phyloP scores from a whole-genome alignment of 1,284 basidiomycete genomes.

The Coniferiporia sulphurascens region DNA sequence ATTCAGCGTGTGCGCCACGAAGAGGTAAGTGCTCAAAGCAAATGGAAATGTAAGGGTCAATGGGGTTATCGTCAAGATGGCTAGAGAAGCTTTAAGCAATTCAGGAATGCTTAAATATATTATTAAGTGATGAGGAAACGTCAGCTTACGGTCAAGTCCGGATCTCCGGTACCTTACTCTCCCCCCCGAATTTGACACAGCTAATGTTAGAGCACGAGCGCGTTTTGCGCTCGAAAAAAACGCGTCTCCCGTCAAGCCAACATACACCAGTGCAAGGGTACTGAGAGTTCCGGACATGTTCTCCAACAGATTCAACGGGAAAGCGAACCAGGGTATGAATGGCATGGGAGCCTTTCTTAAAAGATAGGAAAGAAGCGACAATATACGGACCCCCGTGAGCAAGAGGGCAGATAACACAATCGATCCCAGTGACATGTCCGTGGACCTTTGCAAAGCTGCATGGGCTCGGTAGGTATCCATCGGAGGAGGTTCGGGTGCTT shows the following conservation, averaged over 20 bases:
- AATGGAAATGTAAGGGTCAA: slow-evolving; percentile 77
- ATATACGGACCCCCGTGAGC: slow-evolving; percentile 61
- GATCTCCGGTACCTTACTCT: slow-evolving; percentile 44
- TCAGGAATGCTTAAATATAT: slow-evolving; percentile 6
- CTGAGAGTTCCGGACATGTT: slow-evolving; percentile 70
- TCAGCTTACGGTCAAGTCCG: slow-evolving; percentile 49
- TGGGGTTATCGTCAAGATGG: slow-evolving; percentile 76
- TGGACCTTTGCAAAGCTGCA: slow-evolving; percentile 73
- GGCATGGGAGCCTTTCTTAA: slow-evolving; percentile 36
- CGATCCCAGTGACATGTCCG: slow-evolving; percentile 77
- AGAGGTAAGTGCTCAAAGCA: slow-evolving; percentile 79
- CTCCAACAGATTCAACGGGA: slow-evolving; percentile 44
- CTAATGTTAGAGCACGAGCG: slow-evolving; percentile 51
- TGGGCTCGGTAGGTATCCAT: slow-evolving; percentile 69
- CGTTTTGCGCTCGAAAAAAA: slow-evolving; percentile 78
- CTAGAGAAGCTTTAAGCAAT: slow-evolving; percentile 50
- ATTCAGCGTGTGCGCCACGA: slow-evolving; percentile 79
- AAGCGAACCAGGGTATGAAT: slow-evolving; percentile 51
- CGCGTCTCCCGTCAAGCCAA: slow-evolving; percentile 79
- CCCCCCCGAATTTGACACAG: slow-evolving; percentile 36
- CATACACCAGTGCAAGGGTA: slow-evolving; percentile 79
- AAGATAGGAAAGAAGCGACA: slow-evolving; percentile 43
- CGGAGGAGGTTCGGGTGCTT: slow-evolving; percentile 43
- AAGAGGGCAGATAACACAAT: slow-evolving; percentile 74
- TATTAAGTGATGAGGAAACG: slow-evolving; percentile 12